These are phyloP conservation scores for Plasmodium ovale DNA, from an alignment of 169 alveolate species.

Conservation along the genomic window DNA sequence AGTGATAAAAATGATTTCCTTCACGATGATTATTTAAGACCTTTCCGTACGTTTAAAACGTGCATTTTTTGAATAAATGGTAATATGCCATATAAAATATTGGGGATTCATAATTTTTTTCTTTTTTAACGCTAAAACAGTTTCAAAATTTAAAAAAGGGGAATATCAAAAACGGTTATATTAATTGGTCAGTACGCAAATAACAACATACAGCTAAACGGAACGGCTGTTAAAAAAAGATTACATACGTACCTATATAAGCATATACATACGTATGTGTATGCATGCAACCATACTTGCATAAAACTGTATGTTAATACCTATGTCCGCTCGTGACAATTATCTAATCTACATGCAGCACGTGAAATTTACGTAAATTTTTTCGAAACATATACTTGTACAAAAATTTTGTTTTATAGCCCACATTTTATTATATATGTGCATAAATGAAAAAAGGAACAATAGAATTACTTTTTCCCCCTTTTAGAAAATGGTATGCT, in stretches of 20 bases:
- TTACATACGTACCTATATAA: too few species aligned
- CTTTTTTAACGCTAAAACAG: not conserved
- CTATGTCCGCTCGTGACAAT: too few species aligned
- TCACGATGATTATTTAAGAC: not conserved
- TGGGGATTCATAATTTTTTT: not conserved
- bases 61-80: too few species aligned
- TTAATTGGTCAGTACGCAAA: too few species aligned
- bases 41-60: not conserved
- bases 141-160: too few species aligned
- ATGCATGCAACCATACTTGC: not conserved
- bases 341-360: too few species aligned
- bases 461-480: not conserved
- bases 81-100: too few species aligned
- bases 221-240: too few species aligned
- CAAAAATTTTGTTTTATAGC: not conserved
- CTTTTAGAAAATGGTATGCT: not conserved
- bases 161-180: too few species aligned
- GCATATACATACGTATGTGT: not conserved
- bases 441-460: not conserved
- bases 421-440: too few species aligned
- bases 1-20: not conserved
- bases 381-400: not conserved
- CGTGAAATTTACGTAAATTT: not conserved
- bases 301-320: too few species aligned
- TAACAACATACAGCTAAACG: too few species aligned